Evolutionary conservation across 2,329 filamentous ascomycete species (phyloP), one percentile per base, ranked within the genome.

Genomic region (Trichoderma hamatum): DNA sequence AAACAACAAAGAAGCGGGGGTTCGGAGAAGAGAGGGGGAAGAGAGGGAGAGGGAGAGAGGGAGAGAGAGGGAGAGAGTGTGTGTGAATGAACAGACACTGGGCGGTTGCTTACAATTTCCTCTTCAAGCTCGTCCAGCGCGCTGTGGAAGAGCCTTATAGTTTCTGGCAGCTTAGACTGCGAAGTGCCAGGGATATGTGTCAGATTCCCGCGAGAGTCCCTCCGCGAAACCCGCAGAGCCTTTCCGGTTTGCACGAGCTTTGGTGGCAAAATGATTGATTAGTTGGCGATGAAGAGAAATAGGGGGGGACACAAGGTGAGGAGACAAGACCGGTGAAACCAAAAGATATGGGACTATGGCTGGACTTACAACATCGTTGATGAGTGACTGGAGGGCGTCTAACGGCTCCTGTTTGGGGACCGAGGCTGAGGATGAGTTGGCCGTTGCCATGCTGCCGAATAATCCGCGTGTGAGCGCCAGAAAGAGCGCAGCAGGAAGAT

Each of bases 241-340:
- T 86, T 89, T 19, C 86, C 87, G 2, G 84, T 86, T 75, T 89
- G 84, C 16, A 89, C 81, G 30, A 89, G 83, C 87, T 89, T 49
- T 30, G 13, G 30, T 51, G 60, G 72, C 24, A 59, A 72, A 24
- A 71, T 5, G n/a, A 4, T 46, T 60, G n/a, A 39, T 72, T 64
- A 49, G 46, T n/a, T 34, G 69, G 39, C n/a, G 21, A 59, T 1
- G n/a, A 28, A n/a, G 3, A 71, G 63, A 30, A 13, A 26, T 14
- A 24, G 36, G 3, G 3, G 49, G n/a, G 11, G 11, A 11, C 21
- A 14, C 24, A 14, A 43, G 10, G 14, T 9, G 30, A 1, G 5
- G 5, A 61, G 9, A 21, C n/a, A 30, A 46, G n/a, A 14, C 11
- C 3, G 3, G 7, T 2, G 46, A 51, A 51, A 9, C 21, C 30